Conservation (phyloP, 83 land plant species). For the Isoetes engelmannii region DNA sequence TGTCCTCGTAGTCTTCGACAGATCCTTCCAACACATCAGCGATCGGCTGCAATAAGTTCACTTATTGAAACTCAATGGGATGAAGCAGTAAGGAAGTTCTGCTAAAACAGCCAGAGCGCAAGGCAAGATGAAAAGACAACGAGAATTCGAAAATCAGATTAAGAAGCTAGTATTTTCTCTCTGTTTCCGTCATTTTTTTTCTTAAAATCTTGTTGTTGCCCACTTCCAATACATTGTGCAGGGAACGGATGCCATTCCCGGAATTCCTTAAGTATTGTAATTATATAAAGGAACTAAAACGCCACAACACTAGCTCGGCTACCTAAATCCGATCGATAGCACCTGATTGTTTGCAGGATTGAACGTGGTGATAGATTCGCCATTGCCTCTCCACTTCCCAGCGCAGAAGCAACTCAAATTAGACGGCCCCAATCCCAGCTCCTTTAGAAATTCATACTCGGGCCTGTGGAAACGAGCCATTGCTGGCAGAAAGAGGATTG, state of each 20-base stretch:
- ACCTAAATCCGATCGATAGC: neutral
- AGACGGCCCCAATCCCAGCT: constrained; percentile 56
- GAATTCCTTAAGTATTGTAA: neutral
- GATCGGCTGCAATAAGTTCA: constrained; percentile 41
- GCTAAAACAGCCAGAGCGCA: neutral
- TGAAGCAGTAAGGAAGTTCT: neutral
- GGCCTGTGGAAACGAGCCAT: neutral
- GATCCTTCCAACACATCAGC: constrained; percentile 80
- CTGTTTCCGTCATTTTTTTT: neutral
- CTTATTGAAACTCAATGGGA: constrained; percentile 2
- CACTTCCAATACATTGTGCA: neutral
- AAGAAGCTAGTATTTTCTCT: neutral
- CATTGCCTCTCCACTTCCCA: constrained; percentile 68
- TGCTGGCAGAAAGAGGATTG: no score
- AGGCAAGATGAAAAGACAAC: neutral
- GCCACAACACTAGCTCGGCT: neutral
- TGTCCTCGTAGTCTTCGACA: constrained; percentile 70
- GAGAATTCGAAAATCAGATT: neutral
- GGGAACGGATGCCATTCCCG: neutral
- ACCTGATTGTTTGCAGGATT: constrained; percentile 87
- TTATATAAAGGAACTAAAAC: neutral
- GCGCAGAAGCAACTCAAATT: constrained; percentile 59
- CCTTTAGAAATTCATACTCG: constrained; percentile 57
- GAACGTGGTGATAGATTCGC: constrained; percentile 48
- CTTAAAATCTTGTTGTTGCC: neutral